These are phyloP conservation scores for Botryosphaeria agaves DNA, from an alignment of 2,329 filamentous ascomycete genomes.

Conservation along the genomic window DNA sequence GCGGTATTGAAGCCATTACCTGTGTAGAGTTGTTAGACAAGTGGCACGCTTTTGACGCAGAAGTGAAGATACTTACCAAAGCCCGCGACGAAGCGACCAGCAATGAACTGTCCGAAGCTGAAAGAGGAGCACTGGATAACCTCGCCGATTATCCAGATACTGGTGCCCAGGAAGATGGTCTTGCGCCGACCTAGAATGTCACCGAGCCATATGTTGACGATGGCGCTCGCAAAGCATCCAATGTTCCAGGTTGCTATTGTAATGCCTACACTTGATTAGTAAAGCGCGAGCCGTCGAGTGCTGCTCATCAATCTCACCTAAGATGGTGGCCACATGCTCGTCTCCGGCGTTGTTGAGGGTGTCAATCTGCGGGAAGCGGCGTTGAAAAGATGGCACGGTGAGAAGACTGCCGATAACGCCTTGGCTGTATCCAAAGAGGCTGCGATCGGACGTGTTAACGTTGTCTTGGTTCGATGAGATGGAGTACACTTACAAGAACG, in stretches of 20 bases:
- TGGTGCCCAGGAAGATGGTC: slow-evolving; percentile 40
- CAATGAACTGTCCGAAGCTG: slow-evolving; percentile 26
- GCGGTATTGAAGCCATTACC: slow-evolving; percentile 24
- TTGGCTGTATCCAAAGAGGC: slow-evolving; percentile 50
- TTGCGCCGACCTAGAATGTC: slow-evolving; percentile 40
- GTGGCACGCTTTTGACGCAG: neutral
- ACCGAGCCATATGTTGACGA: slow-evolving; percentile 29
- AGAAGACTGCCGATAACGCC: slow-evolving; percentile 34
- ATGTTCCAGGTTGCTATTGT: slow-evolving; percentile 23
- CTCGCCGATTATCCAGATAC: slow-evolving; percentile 41
- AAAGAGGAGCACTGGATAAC: slow-evolving; percentile 38
- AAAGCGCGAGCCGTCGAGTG: neutral
- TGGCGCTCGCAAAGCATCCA: slow-evolving; percentile 27
- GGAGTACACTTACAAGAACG: no score
- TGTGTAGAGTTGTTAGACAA: neutral
- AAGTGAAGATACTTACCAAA: slow-evolving; percentile 15
- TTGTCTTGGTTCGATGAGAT: no score
- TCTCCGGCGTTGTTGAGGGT: slow-evolving; percentile 17
- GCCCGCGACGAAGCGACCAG: slow-evolving; percentile 32
- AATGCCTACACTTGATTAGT: slow-evolving; percentile 9
- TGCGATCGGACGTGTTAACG: no score
- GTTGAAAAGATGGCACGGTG: slow-evolving; percentile 45
- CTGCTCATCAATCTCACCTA: slow-evolving; percentile 11
- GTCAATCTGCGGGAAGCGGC: slow-evolving; percentile 22
- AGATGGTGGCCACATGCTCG: slow-evolving; percentile 21